Conservation (phyloP, 2,329 filamentous ascomycete species). For the Fusarium drepaniforme region DNA sequence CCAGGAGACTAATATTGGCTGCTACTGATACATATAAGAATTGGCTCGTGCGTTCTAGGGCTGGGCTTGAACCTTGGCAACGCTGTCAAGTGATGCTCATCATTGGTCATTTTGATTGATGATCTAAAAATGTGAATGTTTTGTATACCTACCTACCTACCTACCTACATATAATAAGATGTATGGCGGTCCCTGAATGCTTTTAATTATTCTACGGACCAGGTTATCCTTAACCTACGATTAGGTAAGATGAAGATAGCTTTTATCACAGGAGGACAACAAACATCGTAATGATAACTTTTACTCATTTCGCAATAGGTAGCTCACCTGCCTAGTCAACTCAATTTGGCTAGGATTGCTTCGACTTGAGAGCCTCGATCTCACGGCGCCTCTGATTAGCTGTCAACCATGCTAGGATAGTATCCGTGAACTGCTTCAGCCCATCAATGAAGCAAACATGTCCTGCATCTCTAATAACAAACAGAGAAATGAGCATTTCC, state of each 20-base stretch:
- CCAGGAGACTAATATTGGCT: background rate
- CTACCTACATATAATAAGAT: no score
- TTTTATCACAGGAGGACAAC: background rate
- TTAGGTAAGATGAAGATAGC: background rate
- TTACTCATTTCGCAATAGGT: background rate
- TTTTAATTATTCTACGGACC: no score
- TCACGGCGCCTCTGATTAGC: background rate
- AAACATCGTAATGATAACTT: background rate
- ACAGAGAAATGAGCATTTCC: constrained; percentile 45
- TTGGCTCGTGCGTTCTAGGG: background rate
- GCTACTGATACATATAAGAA: background rate
- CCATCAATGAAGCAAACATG: constrained; percentile 56
- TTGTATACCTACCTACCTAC: no score
- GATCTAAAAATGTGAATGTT: no score
- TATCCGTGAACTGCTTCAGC: constrained; percentile 45
- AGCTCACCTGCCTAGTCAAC: background rate
- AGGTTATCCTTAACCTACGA: background rate
- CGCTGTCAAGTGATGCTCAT: no score
- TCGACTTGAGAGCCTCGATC: background rate
- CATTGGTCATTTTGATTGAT: no score
- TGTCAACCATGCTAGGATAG: constrained; percentile 21
- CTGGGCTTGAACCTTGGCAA: background rate
- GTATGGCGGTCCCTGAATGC: no score
- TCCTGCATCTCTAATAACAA: constrained; percentile 51
- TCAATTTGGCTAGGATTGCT: background rate